Conservation (phyloP, 1,139 yeast genomes). For the Chernovozyma sophiae-reginae region DNA sequence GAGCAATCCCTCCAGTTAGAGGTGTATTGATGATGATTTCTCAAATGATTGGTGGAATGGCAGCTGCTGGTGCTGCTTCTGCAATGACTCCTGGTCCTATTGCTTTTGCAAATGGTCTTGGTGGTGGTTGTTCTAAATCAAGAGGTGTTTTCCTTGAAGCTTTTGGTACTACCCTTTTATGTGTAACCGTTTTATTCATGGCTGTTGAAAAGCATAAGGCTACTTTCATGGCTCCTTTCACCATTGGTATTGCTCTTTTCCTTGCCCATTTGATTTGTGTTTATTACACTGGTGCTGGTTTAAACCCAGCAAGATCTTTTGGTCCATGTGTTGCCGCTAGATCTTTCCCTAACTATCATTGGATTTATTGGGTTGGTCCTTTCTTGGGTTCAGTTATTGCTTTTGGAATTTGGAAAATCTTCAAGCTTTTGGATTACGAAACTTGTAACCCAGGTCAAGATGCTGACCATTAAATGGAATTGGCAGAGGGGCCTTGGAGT, state of each 20-base stretch:
- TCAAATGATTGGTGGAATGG: slow-evolving; percentile 83
- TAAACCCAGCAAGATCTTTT: slow-evolving; percentile 86
- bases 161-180: slow-evolving; percentile 71
- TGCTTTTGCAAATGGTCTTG: slow-evolving; percentile 63
- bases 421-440: slow-evolving; percentile 66
- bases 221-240: slow-evolving; percentile 77
- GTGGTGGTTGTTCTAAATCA: slow-evolving; percentile 67
- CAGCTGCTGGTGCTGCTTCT: slow-evolving; percentile 86
- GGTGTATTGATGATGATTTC: slow-evolving; percentile 61
- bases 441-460: slow-evolving; percentile 74
- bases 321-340: slow-evolving; percentile 77
- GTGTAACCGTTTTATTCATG: slow-evolving; percentile 73
- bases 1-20: slow-evolving; percentile 72
- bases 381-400: slow-evolving; percentile 66
- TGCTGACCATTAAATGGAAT: slow-evolving; percentile 19
- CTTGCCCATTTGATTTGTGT: slow-evolving; percentile 80
- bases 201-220: slow-evolving; percentile 83
- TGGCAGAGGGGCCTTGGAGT: neutral
- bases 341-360: slow-evolving; percentile 76
- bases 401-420: slow-evolving; percentile 60
- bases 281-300: slow-evolving; percentile 87
- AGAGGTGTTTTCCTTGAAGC: slow-evolving; percentile 83
- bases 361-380: slow-evolving; percentile 95
- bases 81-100: slow-evolving; percentile 85
- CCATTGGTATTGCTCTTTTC: slow-evolving; percentile 78